Evolutionary conservation across 768 basidiomycete species (phyloP).

Genomic region (Boletus rex-veris): DNA sequence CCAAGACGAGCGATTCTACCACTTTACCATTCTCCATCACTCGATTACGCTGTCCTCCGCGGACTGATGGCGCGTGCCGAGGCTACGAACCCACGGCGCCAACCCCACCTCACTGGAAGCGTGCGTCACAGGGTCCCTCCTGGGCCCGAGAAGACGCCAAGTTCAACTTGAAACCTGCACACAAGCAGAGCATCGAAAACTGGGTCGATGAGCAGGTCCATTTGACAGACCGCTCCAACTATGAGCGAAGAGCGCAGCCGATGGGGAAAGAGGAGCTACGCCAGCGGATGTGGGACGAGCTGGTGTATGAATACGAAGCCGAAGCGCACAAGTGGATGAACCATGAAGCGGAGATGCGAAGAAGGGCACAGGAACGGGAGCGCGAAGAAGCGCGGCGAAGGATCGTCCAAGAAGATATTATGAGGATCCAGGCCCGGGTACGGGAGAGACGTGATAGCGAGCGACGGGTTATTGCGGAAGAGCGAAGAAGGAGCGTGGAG

Average conservation of each 20-base stretch:
- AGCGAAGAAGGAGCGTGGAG: slow-evolving; percentile 37
- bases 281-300: slow-evolving; percentile 49
- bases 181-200: slow-evolving; percentile 52
- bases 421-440: slow-evolving; percentile 51
- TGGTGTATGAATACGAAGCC: slow-evolving; percentile 48
- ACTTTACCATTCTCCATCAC: slow-evolving; percentile 11
- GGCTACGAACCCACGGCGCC: slow-evolving; percentile 10
- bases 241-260: slow-evolving; percentile 22
- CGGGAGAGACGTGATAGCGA: slow-evolving; percentile 50
- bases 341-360: slow-evolving; percentile 45
- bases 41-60: slow-evolving; percentile 22
- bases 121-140: slow-evolving; percentile 29
- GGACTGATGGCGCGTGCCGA: slow-evolving; percentile 12
- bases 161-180: slow-evolving; percentile 31
- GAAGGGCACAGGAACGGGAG: slow-evolving; percentile 44
- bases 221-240: slow-evolving; percentile 30
- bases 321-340: slow-evolving; percentile 54
- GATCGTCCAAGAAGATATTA: slow-evolving; percentile 52
- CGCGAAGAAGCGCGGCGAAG: slow-evolving; percentile 41
- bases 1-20: slow-evolving; percentile 22
- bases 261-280: slow-evolving; percentile 30
- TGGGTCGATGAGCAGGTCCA: slow-evolving; percentile 62
- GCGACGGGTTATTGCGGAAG: slow-evolving; percentile 44
- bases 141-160: slow-evolving; percentile 48
- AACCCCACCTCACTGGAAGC: slow-evolving; percentile 25